Evolutionary conservation across 768 basidiomycete species (phyloP).

Genomic region (Termitomyces sp.): DNA sequence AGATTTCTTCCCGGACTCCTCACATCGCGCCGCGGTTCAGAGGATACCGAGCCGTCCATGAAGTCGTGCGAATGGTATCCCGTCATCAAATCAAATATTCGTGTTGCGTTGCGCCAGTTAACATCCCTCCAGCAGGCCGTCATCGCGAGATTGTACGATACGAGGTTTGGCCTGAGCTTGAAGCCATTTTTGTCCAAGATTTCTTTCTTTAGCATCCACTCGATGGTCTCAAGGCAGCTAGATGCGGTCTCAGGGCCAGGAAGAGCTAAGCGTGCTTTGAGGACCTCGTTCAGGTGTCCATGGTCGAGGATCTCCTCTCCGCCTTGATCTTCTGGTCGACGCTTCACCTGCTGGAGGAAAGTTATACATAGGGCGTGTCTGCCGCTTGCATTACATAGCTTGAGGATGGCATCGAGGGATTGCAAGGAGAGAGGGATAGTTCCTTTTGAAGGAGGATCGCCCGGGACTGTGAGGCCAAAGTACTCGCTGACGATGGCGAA

Average conservation of each 20-base stretch:
- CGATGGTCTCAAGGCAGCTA: conserved; percentile 55
- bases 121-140: conserved; percentile 58
- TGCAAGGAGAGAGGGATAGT: conserved; percentile 42
- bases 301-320: conserved; percentile 44
- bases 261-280: conserved; percentile 50
- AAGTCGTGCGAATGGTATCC: conserved; percentile 59
- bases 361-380: conserved; percentile 49
- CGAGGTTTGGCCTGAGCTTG: conserved; percentile 44
- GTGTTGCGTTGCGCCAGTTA: conserved; percentile 61
- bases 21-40: conserved; percentile 39
- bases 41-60: conserved; percentile 41
- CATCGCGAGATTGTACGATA: conserved; percentile 63
- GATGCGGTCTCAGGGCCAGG: conserved; percentile 39
- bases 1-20: conserved; percentile 44
- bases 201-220: conserved; percentile 69
- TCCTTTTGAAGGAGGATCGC: conserved; percentile 37
- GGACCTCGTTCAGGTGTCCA: conserved; percentile 59
- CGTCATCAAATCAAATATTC: conserved; percentile 70
- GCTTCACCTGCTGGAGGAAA: conserved; percentile 60
- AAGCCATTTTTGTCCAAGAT: conserved; percentile 42
- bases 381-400: conserved; percentile 50
- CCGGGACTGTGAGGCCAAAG: conserved; percentile 55
- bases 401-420: conserved; percentile 53
- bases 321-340: conserved; percentile 37
- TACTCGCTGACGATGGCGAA: conserved; percentile 62